phyloP scores from a whole-genome alignment of 371 early-diverging fungal genomes.

The Basidiobolus meristosporus region DNA sequence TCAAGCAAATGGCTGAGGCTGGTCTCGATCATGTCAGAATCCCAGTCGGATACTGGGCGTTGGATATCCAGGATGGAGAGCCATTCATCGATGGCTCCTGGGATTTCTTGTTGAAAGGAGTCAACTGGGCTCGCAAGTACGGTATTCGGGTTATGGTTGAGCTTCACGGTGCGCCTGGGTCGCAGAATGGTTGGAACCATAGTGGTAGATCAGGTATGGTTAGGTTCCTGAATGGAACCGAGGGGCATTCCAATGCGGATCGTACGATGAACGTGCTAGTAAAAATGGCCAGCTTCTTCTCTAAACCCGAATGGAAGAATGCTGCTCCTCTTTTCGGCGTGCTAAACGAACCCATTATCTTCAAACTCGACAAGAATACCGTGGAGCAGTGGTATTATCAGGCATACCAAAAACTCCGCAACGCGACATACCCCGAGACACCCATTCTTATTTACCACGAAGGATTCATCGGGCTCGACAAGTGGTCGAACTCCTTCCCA shows the following conservation, averaged over 20 bases:
- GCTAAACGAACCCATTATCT: conserved; percentile 16
- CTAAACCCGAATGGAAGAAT: conserved; percentile 16
- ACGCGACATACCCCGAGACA: conserved; percentile 1
- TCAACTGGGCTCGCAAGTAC: conserved; percentile 27
- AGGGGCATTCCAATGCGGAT: conserved; percentile 7
- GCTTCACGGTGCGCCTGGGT: conserved; percentile 37
- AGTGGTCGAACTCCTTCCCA: conserved; percentile 9
- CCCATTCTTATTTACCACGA: conserved; percentile 11
- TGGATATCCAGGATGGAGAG: conserved; percentile 13
- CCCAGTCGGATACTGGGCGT: conserved; percentile 22
- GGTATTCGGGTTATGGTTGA: conserved; percentile 35
- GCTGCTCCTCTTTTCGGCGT: conserved; percentile 30
- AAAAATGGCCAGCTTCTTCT: conserved; percentile 6
- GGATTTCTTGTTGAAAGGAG: conserved; percentile 19
- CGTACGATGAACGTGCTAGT: conserved; percentile 6
- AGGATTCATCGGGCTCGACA: conserved; percentile 9
- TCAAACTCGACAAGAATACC: conserved; percentile 5
- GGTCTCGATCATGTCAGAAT: conserved; percentile 25
- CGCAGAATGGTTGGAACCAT: conserved; percentile 29
- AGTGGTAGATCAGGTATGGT: conserved; percentile 9
- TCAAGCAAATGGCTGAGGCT: conserved; percentile 10
- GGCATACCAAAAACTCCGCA: conserved; percentile 5
- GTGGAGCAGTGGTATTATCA: conserved; percentile 8
- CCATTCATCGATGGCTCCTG: conserved; percentile 18
- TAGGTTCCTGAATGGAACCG: conserved; percentile 1